Evolutionary conservation across 2,329 filamentous ascomycete genomes (phyloP).

Genomic region (Blastomyces parvus): DNA sequence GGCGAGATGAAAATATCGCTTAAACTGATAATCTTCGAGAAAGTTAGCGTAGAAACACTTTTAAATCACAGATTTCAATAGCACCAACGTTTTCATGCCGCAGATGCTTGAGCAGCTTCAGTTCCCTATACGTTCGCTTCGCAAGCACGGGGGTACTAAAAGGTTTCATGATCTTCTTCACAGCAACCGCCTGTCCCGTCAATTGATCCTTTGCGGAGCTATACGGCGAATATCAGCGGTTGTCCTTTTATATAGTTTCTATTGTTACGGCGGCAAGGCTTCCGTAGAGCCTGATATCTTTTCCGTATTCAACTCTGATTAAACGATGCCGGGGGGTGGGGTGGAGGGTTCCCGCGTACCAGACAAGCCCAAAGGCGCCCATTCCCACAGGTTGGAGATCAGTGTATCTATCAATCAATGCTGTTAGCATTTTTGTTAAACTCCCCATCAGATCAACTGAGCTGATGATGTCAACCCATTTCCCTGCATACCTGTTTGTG

Average conservation of each 20-base stretch:
- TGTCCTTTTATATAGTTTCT: background rate
- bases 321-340: background rate
- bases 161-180: constrained; percentile 99
- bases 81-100: constrained; percentile 80
- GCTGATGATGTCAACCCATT: background rate
- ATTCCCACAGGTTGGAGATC: constrained; percentile 98
- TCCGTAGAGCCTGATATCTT: background rate
- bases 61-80: constrained; percentile 3
- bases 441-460: too few species aligned
- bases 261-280: background rate
- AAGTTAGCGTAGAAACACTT: constrained; percentile 4
- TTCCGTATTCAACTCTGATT: background rate
- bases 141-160: constrained; percentile 98
- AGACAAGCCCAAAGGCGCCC: constrained; percentile 97
- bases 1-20: constrained; percentile 99
- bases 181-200: constrained; percentile 89
- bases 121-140: constrained; percentile 93
- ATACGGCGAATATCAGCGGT: constrained; percentile 16
- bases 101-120: constrained; percentile 95
- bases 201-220: constrained; percentile 98
- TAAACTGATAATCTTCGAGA: constrained; percentile 75
- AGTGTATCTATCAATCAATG: constrained; percentile 59
- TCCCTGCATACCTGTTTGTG: constrained; percentile 70
- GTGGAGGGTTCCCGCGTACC: constrained; percentile 48
- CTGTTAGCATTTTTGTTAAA: background rate